These are phyloP conservation scores for Neofusicoccum parvum DNA, from an alignment of 2,329 filamentous ascomycete genomes.

Conservation along the genomic window DNA sequence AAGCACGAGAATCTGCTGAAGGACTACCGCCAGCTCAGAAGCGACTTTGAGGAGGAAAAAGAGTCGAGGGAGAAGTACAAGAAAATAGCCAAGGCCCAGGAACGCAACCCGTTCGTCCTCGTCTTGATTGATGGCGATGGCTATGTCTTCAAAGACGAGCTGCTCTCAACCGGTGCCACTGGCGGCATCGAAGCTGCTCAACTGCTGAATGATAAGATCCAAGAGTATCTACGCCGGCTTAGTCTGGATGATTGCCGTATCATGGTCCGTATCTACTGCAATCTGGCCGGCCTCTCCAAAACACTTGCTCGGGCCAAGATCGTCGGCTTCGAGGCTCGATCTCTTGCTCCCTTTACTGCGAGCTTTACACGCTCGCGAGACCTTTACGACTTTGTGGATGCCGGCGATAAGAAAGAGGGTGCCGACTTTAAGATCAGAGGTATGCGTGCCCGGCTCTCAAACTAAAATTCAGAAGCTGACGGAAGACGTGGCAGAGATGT, in stretches of 20 bases:
- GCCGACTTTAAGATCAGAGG: conserved; percentile 61
- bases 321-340: conserved; percentile 57
- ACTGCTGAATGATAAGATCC: conserved; percentile 55
- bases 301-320: conserved; percentile 53
- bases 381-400: conserved; percentile 64
- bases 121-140: conserved; percentile 65
- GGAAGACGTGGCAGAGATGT: conserved; percentile 32
- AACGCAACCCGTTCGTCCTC: conserved; percentile 61
- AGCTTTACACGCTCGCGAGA: conserved; percentile 61
- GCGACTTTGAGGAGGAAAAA: conserved; percentile 18
- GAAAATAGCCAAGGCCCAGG: conserved; percentile 29
- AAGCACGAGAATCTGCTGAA: background rate
- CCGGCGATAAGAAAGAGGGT: conserved; percentile 60
- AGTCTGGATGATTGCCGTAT: conserved; percentile 51
- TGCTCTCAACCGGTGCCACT: conserved; percentile 51
- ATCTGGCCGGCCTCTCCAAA: conserved; percentile 57
- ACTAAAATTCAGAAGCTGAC: background rate
- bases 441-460: conserved; percentile 25
- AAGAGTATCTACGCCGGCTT: conserved; percentile 47
- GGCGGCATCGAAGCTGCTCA: conserved; percentile 60
- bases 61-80: conserved; percentile 17
- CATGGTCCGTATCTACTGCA: conserved; percentile 60
- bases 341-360: conserved; percentile 57
- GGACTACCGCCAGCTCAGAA: background rate
- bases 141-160: conserved; percentile 57